Percentiles rank a stretch among this genome's conserved stretches.
phyloP scores from a whole-genome alignment of 352 stramenopile genomes.

The Globisporangium uncinulatum region DNA sequence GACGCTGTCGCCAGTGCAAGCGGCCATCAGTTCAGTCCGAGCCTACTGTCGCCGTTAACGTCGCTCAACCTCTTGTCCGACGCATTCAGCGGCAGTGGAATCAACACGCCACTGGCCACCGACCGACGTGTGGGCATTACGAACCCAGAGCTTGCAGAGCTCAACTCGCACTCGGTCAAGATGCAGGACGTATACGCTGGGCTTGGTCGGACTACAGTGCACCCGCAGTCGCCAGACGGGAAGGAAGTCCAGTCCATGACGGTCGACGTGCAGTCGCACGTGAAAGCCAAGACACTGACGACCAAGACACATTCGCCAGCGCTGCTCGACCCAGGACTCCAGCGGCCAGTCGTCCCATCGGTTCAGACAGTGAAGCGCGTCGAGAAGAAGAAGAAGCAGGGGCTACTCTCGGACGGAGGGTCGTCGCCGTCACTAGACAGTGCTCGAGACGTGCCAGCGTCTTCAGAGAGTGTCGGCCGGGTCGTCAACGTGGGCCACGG shows the following conservation, averaged over 20 bases:
- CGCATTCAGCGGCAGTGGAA: constrained; percentile 14
- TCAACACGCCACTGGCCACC: constrained; percentile 6
- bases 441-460: constrained; percentile 5
- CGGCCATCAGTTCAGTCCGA: constrained; percentile 20
- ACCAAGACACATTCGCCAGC: constrained; percentile 2
- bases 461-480: constrained; percentile 5
- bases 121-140: constrained; percentile 14
- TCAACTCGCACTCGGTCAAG: constrained; percentile 65
- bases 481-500: not conserved
- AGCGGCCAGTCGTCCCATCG: constrained; percentile 12
- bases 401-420: not conserved
- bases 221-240: not conserved
- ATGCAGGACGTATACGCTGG: constrained; percentile 27
- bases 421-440: constrained; percentile 7
- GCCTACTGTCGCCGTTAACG: constrained; percentile 19
- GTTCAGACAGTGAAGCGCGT: constrained; percentile 15
- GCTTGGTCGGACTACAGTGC: not conserved
- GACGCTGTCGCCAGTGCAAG: constrained; percentile 2
- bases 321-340: constrained; percentile 16
- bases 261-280: constrained; percentile 27
- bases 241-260: constrained; percentile 14
- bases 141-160: constrained; percentile 49
- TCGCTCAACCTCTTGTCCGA: constrained; percentile 19
- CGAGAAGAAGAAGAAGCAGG: constrained; percentile 13
- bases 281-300: not conserved